Base-by-base conservation (phyloP, 352 stramenopile species). In the Globisporangium solare region DNA sequence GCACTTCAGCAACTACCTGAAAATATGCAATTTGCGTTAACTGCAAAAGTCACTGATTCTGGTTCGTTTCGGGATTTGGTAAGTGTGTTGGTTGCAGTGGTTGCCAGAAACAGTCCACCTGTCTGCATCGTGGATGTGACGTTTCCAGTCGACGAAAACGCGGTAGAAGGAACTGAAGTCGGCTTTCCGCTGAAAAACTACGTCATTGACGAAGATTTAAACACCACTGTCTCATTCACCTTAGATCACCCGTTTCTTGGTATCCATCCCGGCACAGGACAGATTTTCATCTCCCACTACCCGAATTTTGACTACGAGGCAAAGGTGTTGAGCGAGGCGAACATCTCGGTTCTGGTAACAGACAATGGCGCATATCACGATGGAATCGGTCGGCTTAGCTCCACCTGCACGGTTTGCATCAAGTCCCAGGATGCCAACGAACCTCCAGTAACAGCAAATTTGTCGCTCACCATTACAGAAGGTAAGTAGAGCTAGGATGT, bases 331-430 rank as follows among this genome's bases (percentile, higher is more conserved):
- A 61, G 51, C 8, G 31, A 42, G 2, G 53, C 62, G 6, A 55
- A 42, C 43, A 58, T 57, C 10, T 62, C 24, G 39, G 55, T 76
- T n/a, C 37, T 66, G 7, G 64, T 73, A 4, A 52, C 37, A 2
- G 68, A 76, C 58, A 64, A 76, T 31, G 68, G 68, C 15, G 54
- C 58, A 6, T 64, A 64, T n/a, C 68, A 76, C 37, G 57, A 71
- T 21, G 61, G 62, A 3, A 21, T 70, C 11, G 46, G 42, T 1
- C 64, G 64, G 2, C 47, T 76, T 3, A 63, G 58, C 47, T 68
- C 68, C 5, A 67, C 54, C 17, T 76, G 68, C 35, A 43, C 39
- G 8, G 43, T 76, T 14, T 48, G 43, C 6, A 56, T 76, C 32
- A 18, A 12, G 5, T 63, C 68, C 2, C 24, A 21, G 56, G 56